A percentile compares a stretch with the other conserved stretches of the same genome.
phyloP scores from a whole-genome alignment of 2,329 filamentous ascomycete genomes.

The Neonectria magnoliae region DNA sequence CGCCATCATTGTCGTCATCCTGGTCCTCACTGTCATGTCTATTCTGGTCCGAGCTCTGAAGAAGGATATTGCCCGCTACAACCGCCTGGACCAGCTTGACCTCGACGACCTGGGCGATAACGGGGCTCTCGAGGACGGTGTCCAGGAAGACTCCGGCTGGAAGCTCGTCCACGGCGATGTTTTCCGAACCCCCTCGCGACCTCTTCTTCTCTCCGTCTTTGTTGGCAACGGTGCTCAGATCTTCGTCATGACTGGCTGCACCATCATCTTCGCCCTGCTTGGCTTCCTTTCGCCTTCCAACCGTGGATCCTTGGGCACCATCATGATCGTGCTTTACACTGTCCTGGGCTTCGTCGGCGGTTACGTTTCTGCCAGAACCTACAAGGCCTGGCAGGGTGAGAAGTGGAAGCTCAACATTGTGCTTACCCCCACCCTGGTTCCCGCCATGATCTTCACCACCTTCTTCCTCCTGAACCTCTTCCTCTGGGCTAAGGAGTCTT shows the following conservation, averaged over 20 bases:
- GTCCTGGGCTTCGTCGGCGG: slow-evolving; percentile 92
- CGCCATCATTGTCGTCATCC: slow-evolving; percentile 91
- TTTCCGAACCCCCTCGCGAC: slow-evolving; percentile 86
- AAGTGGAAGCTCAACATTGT: slow-evolving; percentile 94
- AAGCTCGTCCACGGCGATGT: slow-evolving; percentile 98
- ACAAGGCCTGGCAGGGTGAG: slow-evolving; percentile 93
- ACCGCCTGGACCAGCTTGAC: slow-evolving; percentile 89
- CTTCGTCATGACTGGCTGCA: slow-evolving; percentile 96
- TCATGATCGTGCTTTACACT: slow-evolving; percentile 93
- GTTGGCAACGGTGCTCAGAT: slow-evolving; percentile 95
- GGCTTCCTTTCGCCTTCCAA: slow-evolving; percentile 97
- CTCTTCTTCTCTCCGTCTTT: slow-evolving; percentile 85
- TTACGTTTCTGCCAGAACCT: slow-evolving; percentile 88
- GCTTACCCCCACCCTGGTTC: slow-evolving; percentile 86
- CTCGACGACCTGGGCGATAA: slow-evolving; percentile 88
- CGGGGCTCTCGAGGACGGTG: slow-evolving; percentile 84
- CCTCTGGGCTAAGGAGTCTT: slow-evolving; percentile 92
- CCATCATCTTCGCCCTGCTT: slow-evolving; percentile 90
- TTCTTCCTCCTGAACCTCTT: slow-evolving; percentile 98
- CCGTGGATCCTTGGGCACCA: slow-evolving; percentile 90
- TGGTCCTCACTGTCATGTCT: slow-evolving; percentile 91
- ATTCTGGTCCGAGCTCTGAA: slow-evolving; percentile 87
- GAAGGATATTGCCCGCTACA: slow-evolving; percentile 97
- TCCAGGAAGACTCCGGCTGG: slow-evolving; percentile 98
- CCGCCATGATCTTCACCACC: slow-evolving; percentile 82